Evolutionary conservation across 1,139 yeast species (phyloP), one percentile per base, ranked within the genome.

Genomic region (Diutina sp.): DNA sequence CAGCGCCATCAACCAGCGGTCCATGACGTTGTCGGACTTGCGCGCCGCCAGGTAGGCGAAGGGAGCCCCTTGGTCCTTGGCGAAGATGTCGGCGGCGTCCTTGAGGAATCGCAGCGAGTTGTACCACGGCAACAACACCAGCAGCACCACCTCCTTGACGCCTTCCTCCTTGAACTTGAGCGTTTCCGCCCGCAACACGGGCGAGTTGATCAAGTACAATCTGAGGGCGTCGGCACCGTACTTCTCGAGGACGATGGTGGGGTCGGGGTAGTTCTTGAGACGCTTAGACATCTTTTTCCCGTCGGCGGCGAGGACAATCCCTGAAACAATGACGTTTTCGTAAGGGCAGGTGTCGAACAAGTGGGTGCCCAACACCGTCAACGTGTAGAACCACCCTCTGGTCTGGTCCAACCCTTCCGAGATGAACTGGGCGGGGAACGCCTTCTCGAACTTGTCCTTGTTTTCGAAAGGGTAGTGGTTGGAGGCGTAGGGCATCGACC

Each of bases 201-300:
- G 99, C 5, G 99, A 93, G 73, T 91, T 95, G 74, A 93, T 93
- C 74, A 93, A 83, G 69, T 95, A 93, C 67, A 93, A 79, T 74
- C 99, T 86, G 66, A 93, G 79, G 38, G 99, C 97, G 77, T 93
- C 99, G 55, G 99, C 97, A 77, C 99, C 99, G 67, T 89, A 91
- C 68, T 84, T 84, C 62, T 87, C 80, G 68, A 95, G 79, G 60
- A 95, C 85, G 64, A 83, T 72, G 61, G 77, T 78, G 61, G 99
- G 98, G 74, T 93, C 97, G 59, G 99, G 99, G 71, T 95, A 95
- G 72, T 95, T 95, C 79, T 95, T 91, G 69, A 95, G 83, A 67
- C 98, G 85, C 79, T 95, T 95, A 55, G 99, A 93, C 99, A 95
- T 95, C 78, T 95, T 95, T 77, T 91, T 95, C 72, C 99, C 99